These are phyloP conservation scores for Leptographium flavum DNA, from an alignment of 2,329 filamentous ascomycete species.

Conservation along the genomic window DNA sequence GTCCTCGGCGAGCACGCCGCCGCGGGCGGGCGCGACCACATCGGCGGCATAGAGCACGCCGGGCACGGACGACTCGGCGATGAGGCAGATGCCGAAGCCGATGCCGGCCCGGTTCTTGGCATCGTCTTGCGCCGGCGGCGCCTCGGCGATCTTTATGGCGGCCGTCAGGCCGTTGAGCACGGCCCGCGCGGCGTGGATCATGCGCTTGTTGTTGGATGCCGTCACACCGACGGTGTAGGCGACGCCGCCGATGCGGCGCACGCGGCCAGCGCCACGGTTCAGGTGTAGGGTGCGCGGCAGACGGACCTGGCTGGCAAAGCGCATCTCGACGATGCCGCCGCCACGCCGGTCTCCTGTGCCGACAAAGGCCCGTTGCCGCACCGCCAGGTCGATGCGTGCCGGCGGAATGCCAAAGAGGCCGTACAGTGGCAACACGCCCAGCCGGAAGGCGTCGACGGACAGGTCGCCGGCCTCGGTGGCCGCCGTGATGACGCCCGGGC, in stretches of 20 bases:
- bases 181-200: constrained; percentile 83
- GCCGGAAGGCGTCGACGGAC: constrained; percentile 84
- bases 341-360: constrained; percentile 64
- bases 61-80: constrained; percentile 75
- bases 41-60: constrained; percentile 84
- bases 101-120: constrained; percentile 59
- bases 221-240: constrained; percentile 88
- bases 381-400: constrained; percentile 70
- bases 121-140: constrained; percentile 35
- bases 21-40: constrained; percentile 56
- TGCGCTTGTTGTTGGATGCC: constrained; percentile 82
- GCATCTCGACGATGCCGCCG: constrained; percentile 81
- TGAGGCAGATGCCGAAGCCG: constrained; percentile 79
- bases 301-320: constrained; percentile 86
- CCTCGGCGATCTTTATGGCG: constrained; percentile 75
- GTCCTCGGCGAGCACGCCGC: constrained; percentile 78
- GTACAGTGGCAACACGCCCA: constrained; percentile 80
- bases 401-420: constrained; percentile 73
- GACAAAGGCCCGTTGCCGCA: constrained; percentile 66
- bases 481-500: constrained; percentile 83
- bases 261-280: constrained; percentile 62
- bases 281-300: constrained; percentile 89
- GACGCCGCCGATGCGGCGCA: constrained; percentile 82
- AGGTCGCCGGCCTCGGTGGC: constrained; percentile 75
- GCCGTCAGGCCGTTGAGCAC: constrained; percentile 74